phyloP scores from a whole-genome alignment of 192 early-diverging fungal species.

The Rhizophagus clarus region DNA sequence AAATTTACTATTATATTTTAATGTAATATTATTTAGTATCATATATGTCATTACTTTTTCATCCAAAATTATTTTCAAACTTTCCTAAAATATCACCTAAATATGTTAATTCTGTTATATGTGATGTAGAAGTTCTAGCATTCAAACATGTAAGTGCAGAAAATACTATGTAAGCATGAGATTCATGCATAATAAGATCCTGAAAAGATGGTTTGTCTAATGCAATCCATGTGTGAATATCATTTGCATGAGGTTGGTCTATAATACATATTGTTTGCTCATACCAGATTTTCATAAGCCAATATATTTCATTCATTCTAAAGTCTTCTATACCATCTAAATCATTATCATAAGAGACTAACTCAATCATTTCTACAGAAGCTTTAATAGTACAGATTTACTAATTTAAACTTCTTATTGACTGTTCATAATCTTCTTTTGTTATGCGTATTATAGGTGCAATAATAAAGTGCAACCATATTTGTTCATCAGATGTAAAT shows the following conservation, averaged over 20 bases:
- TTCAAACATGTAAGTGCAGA: neutral
- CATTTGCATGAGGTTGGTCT: neutral
- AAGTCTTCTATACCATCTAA: neutral
- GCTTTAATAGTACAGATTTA: neutral
- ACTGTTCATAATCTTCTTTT: neutral
- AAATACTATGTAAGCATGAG: constrained; percentile 1
- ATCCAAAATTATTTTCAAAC: neutral
- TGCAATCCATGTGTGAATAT: constrained; percentile 10
- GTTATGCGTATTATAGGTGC: neutral
- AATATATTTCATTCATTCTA: neutral
- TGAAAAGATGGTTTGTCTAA: neutral
- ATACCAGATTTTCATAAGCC: neutral
- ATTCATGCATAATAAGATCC: constrained; percentile 1
- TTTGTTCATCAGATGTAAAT: neutral
- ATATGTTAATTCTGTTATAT: neutral
- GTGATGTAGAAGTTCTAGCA: neutral
- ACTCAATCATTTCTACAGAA: neutral
- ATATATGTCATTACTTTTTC: neutral
- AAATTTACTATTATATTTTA: no score
- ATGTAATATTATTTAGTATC: neutral
- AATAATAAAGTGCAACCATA: neutral
- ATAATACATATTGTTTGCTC: neutral
- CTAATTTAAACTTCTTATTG: neutral
- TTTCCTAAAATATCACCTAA: neutral
- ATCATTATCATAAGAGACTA: neutral